A percentile compares a stretch with the other conserved stretches of the same genome.
Evolutionary conservation across 2,329 filamentous ascomycete species (phyloP).

Genomic region (Aspergillus neoniger): DNA sequence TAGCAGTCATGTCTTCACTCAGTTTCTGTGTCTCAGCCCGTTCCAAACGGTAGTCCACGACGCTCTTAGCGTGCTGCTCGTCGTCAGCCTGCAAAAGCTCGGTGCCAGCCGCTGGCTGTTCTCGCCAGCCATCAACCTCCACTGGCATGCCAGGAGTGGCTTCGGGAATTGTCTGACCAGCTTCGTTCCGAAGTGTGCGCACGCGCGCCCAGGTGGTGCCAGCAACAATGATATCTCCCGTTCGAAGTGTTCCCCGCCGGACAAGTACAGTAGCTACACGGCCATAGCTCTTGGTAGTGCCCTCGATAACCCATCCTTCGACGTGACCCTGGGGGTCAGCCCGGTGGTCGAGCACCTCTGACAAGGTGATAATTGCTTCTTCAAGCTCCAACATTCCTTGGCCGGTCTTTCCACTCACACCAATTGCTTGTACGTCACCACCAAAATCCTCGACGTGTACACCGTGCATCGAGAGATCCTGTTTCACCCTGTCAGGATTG

Average conservation of each 20-base stretch:
- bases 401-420: slow-evolving; percentile 91
- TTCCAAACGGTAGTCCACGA: slow-evolving; percentile 74
- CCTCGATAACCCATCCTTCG: slow-evolving; percentile 94
- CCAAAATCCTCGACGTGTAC: slow-evolving; percentile 94
- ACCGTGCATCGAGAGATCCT: slow-evolving; percentile 78
- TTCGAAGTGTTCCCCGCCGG: slow-evolving; percentile 78
- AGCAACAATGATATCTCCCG: slow-evolving; percentile 81
- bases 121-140: slow-evolving; percentile 92
- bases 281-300: slow-evolving; percentile 80
- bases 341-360: slow-evolving; percentile 87
- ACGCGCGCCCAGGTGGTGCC: slow-evolving; percentile 86
- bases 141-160: slow-evolving; percentile 87
- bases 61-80: slow-evolving; percentile 76
- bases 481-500: slow-evolving; percentile 79
- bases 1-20: slow-evolving; percentile 70
- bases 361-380: slow-evolving; percentile 81
- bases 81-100: slow-evolving; percentile 79
- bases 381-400: slow-evolving; percentile 88
- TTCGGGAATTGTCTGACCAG: slow-evolving; percentile 68
- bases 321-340: slow-evolving; percentile 74
- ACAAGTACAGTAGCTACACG: slow-evolving; percentile 87
- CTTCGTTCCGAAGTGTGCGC: slow-evolving; percentile 82
- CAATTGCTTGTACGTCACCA: slow-evolving; percentile 88
- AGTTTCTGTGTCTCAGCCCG: slow-evolving; percentile 67
- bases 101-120: slow-evolving; percentile 81